Conservation (phyloP, 2,329 filamentous ascomycete genomes). For the Beauveria sp. region DNA sequence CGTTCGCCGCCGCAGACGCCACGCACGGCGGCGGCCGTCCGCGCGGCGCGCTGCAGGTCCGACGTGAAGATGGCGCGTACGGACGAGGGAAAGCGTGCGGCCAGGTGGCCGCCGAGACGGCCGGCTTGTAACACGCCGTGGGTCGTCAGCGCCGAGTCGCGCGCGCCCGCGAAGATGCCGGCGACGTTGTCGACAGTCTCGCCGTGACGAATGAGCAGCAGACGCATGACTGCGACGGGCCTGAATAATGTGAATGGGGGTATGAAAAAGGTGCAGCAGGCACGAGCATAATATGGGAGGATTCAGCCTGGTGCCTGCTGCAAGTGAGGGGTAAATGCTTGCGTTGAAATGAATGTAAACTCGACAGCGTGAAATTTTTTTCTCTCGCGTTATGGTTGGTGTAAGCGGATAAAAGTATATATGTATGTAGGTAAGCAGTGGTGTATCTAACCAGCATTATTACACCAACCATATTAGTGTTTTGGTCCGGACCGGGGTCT, state of each 20-base stretch:
- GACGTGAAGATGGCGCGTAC: slow-evolving; percentile 57
- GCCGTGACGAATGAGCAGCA: slow-evolving; percentile 78
- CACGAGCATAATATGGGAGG: not conserved
- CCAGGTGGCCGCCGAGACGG: slow-evolving; percentile 59
- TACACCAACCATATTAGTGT: not conserved
- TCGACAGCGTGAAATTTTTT: not conserved
- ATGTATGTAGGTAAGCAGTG: slow-evolving; percentile 2
- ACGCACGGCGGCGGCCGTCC: slow-evolving; percentile 62
- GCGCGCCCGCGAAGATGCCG: slow-evolving; percentile 68
- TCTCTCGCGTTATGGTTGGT: not conserved
- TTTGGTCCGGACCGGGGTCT: not conserved
- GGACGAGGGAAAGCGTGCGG: slow-evolving; percentile 18
- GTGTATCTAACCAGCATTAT: not conserved
- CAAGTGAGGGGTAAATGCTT: not conserved
- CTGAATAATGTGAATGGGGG: not conserved
- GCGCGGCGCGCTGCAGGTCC: slow-evolving; percentile 63
- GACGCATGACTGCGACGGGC: slow-evolving; percentile 21
- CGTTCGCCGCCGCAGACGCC: slow-evolving; percentile 34
- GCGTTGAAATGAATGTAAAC: too few relatives aligned
- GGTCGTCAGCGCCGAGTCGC: slow-evolving; percentile 72
- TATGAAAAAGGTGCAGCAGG: not conserved
- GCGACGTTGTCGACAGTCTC: slow-evolving; percentile 88
- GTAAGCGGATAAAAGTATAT: not conserved
- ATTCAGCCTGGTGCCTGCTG: slow-evolving; percentile 1
- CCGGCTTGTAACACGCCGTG: slow-evolving; percentile 76